phyloP scores from a whole-genome alignment of 2,329 filamentous ascomycete species.

The Clarireedia sp. region DNA sequence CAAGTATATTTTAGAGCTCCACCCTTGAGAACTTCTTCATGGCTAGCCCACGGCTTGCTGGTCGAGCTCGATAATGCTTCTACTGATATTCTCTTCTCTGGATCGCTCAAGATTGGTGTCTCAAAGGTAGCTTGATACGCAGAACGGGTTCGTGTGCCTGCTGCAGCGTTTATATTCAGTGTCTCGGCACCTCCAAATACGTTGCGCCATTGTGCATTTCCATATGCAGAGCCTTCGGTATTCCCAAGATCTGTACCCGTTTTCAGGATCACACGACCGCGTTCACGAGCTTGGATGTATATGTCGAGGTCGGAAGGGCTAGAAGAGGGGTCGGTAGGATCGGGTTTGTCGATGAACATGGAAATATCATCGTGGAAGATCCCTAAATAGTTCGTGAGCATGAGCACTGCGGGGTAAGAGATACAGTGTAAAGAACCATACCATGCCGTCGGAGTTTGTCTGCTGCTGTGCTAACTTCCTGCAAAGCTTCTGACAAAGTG shows the following conservation, averaged over 20 bases:
- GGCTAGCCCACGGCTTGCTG: slow-evolving; percentile 85
- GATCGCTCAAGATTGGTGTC: slow-evolving; percentile 75
- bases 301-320: slow-evolving; percentile 74
- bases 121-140: slow-evolving; percentile 84
- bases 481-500: slow-evolving; percentile 72
- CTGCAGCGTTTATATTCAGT: slow-evolving; percentile 75
- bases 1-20: slow-evolving; percentile 70
- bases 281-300: slow-evolving; percentile 69
- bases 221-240: slow-evolving; percentile 87
- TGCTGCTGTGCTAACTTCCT: slow-evolving; percentile 60
- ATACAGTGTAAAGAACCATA: slow-evolving; percentile 35
- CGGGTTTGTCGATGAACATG: slow-evolving; percentile 72
- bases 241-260: slow-evolving; percentile 93
- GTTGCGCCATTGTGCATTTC: slow-evolving; percentile 80
- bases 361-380: slow-evolving; percentile 81
- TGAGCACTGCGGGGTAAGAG: background rate
- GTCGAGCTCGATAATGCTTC: slow-evolving; percentile 78
- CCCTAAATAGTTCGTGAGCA: slow-evolving; percentile 40
- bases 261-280: slow-evolving; percentile 77
- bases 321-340: slow-evolving; percentile 58
- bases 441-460: slow-evolving; percentile 74
- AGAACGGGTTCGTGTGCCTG: slow-evolving; percentile 84
- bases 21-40: slow-evolving; percentile 81
- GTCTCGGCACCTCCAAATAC: slow-evolving; percentile 91
- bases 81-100: slow-evolving; percentile 68